Base-by-base conservation (phyloP, 257 asterid species). In the Solanum tarapatanum region DNA sequence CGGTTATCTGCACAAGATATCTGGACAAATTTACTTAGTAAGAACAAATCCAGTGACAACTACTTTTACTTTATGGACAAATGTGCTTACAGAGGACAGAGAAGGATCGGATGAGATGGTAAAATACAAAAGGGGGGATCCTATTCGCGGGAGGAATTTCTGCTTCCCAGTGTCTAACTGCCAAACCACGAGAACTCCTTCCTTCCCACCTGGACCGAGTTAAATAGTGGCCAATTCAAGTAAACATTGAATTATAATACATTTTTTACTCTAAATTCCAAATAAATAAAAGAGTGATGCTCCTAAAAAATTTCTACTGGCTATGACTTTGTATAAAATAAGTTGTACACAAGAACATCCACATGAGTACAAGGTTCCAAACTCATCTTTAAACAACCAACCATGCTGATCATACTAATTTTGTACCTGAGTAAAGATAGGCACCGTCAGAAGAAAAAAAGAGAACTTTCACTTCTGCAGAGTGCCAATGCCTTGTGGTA, bases 401-500 rank as follows among this genome's bases (percentile, higher is more conserved):
- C 73, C 74, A 39, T 17, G 45, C 28, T 30, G 64, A 12, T 36
- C 39, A 69, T 23, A 86, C 48, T 83, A 60, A 87, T 21, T n/a
- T 69, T 64, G 28, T 93, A 97, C 99, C 99, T 92, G 99, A 97
- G 89, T 93, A 97, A 87, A 97, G 90, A 92, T 97, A 93, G 70
- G 98, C 97, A 88, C 99, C 99, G 87, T 97, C 99, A 8, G 98
- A 89, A 86, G 99, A 97, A 90, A 97, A 97, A 95, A 95, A 94
- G 51, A 97, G 94, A 64, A 92, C 89, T 89, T 93, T 93, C 87
- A 97, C 97, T 93, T 89, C 93, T 79, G 97, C 88, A 91, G 99
- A 93, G 91, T 97, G 99, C 99, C 99, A 97, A 89, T 97, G 99
- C 96, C 98, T 94, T 72, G 98, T 95, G 88, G 98, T 93, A 91